Percentiles rank a stretch among this genome's conserved stretches.
These are phyloP conservation scores for Agrostemma githago DNA, from an alignment of 148 eudicot species.

Conservation along the genomic window DNA sequence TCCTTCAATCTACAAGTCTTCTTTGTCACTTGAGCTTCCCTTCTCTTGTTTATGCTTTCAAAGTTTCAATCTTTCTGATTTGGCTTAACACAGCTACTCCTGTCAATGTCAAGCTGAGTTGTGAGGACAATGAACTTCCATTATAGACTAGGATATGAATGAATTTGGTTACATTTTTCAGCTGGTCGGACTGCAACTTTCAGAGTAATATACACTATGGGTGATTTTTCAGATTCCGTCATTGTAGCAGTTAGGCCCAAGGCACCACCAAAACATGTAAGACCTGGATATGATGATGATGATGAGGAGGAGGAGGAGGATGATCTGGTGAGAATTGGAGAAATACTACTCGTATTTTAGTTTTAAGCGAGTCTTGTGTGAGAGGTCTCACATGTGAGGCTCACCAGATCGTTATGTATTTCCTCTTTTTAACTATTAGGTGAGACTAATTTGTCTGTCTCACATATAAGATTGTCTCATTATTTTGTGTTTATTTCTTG, in stretches of 20 bases:
- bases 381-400: not conserved
- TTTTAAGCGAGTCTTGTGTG: not conserved
- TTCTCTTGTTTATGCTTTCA: not conserved
- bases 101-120: not conserved
- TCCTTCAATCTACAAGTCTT: not conserved
- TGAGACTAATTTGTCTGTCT: not conserved
- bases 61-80: not conserved
- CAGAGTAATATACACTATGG: constrained; percentile 3
- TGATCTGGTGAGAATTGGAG: constrained; percentile 51
- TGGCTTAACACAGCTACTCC: not conserved
- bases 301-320: constrained; percentile 79
- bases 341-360: not conserved
- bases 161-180: not conserved
- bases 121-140: not conserved
- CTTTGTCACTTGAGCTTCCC: not conserved
- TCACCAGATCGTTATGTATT: not conserved
- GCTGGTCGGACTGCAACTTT: not conserved
- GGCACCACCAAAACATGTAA: constrained; percentile 59
- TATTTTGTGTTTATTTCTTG: not conserved
- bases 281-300: constrained; percentile 47
- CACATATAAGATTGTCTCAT: not conserved
- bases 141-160: not conserved
- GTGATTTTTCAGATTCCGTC: constrained; percentile 51
- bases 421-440: not conserved
- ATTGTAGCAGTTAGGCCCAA: constrained; percentile 78